Conservation (phyloP, 2,329 filamentous ascomycete species). For the Colletotrichum somersetense region DNA sequence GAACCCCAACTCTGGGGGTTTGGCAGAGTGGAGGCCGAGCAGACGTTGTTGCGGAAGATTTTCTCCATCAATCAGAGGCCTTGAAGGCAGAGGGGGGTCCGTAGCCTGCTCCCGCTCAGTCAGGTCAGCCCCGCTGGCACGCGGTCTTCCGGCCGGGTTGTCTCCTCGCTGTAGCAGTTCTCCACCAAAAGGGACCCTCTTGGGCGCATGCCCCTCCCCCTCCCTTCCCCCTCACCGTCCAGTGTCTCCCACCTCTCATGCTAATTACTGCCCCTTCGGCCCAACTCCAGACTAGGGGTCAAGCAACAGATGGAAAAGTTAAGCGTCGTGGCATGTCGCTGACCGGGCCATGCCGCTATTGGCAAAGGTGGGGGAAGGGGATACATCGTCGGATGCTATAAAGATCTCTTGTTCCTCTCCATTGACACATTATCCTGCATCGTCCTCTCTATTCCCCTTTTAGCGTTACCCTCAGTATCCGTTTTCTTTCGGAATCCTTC, state of each 20-base stretch:
- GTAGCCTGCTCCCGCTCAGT: slow-evolving; percentile 24
- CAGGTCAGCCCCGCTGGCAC: slow-evolving; percentile 23
- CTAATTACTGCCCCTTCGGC: slow-evolving; percentile 17
- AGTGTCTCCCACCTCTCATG: slow-evolving; percentile 19
- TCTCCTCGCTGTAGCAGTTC: slow-evolving; percentile 26
- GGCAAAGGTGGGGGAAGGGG: slow-evolving; percentile 7
- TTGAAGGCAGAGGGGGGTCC: slow-evolving; percentile 12
- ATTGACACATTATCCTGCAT: not conserved
- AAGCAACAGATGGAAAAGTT: slow-evolving; percentile 22
- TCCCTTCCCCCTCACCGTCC: slow-evolving; percentile 25
- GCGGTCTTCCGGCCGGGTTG: slow-evolving; percentile 29
- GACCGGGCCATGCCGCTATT: slow-evolving; percentile 14
- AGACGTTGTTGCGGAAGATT: slow-evolving; percentile 39
- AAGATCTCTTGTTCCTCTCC: slow-evolving; percentile 15
- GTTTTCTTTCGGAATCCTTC: slow-evolving; percentile 2
- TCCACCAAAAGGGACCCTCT: slow-evolving; percentile 37
- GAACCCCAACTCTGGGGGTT: not conserved
- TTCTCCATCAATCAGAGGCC: slow-evolving; percentile 51
- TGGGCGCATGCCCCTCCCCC: slow-evolving; percentile 41
- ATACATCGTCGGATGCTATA: slow-evolving; percentile 33
- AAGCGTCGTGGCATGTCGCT: slow-evolving; percentile 25
- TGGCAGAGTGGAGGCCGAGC: slow-evolving; percentile 24
- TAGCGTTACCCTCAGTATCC: not conserved
- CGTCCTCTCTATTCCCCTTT: not conserved
- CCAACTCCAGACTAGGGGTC: slow-evolving; percentile 34